Base-by-base conservation (phyloP, 768 basidiomycete species). In the Rhizopogon salebrosus region DNA sequence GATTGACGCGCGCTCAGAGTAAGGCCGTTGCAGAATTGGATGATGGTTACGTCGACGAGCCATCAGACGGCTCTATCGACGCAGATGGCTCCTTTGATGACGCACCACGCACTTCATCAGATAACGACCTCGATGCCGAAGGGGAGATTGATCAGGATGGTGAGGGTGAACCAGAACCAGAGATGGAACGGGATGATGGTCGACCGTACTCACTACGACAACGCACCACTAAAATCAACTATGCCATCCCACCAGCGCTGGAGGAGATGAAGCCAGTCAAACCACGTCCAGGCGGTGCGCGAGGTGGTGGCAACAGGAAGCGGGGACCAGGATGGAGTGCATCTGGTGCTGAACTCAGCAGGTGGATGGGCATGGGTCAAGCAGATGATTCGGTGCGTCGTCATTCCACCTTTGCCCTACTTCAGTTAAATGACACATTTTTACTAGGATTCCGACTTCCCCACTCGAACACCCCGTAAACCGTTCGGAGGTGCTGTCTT, bases 161-260 rank as follows among this genome's bases (percentile, higher is more conserved):
- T 2, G 74, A 73, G 42, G 69, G 54, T 0, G 75, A 72, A 20
- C 72, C 63, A 3, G 75, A 73, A 27, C 60, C 58, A 52, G 78
- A 79, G 49, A 48, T 69, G 14, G 76, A 76, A 41, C 0, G 1
- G 8, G 67, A 70, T 22, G 74, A 74, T 24, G 62, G 64, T 26
- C 54, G 52, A 60, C 63, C 64, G 18, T 92, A 92, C 60, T 62
- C 81, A 0, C 72, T 92, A 35, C 74, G 90, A 18, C 80, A 83
- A 60, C 74, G 89, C 48, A 63, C 62, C 41, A 34, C 31, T 77
- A 79, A 59, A 48, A 82, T 92, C 59, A 90, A 92, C 62, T 92
- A 92, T 52, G 84, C 85, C 11, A 87, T 91, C 20, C 88, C 87
- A 1, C 89, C 90, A 0, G 86, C 89, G 1, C 71, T 92, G 14